Percentiles rank a stretch among this genome's conserved stretches.
phyloP scores from a whole-genome alignment of 768 basidiomycete species.

The Boletus speciosus region DNA sequence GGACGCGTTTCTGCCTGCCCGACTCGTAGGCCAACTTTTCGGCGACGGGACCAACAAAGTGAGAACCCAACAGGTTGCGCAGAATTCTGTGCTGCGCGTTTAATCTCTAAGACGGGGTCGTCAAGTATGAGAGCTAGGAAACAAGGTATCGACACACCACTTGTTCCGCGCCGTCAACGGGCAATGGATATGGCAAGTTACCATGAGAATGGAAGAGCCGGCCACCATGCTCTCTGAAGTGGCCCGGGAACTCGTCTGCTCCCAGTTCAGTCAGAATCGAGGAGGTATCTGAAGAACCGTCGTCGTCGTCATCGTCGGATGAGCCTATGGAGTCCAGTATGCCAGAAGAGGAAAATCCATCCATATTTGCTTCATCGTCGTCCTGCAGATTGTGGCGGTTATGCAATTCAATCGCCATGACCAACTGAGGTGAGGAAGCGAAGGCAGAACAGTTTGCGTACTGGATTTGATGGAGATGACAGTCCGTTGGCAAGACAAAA shows the following conservation, averaged over 20 bases:
- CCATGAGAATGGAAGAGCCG: slow-evolving; percentile 69
- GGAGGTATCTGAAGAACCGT: slow-evolving; percentile 39
- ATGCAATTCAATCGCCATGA: slow-evolving; percentile 30
- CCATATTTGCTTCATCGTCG: slow-evolving; percentile 11
- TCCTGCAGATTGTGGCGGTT: slow-evolving; percentile 23
- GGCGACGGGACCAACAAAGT: slow-evolving; percentile 59
- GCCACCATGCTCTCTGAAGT: slow-evolving; percentile 56
- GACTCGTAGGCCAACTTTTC: slow-evolving; percentile 44
- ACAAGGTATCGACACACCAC: slow-evolving; percentile 41
- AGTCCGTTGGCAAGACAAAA: slow-evolving; percentile 36
- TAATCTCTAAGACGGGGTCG: slow-evolving; percentile 42
- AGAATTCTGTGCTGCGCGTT: slow-evolving; percentile 49
- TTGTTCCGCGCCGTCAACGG: slow-evolving; percentile 69
- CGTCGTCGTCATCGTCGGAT: slow-evolving; percentile 33
- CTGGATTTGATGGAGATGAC: slow-evolving; percentile 30
- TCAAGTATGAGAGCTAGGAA: not conserved
- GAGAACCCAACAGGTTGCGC: slow-evolving; percentile 47
- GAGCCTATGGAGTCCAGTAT: slow-evolving; percentile 3
- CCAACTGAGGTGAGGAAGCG: slow-evolving; percentile 2
- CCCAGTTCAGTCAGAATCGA: slow-evolving; percentile 45
- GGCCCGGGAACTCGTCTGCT: slow-evolving; percentile 53
- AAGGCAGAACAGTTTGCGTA: slow-evolving; percentile 12
- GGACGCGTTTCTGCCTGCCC: slow-evolving; percentile 46
- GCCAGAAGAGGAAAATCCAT: slow-evolving; percentile 10
- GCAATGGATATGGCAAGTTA: slow-evolving; percentile 65